Percentiles rank a stretch among this genome's conserved stretches.
Evolutionary conservation across 768 basidiomycete species (phyloP).

Genomic region (Lepiota brunneoincarnata): DNA sequence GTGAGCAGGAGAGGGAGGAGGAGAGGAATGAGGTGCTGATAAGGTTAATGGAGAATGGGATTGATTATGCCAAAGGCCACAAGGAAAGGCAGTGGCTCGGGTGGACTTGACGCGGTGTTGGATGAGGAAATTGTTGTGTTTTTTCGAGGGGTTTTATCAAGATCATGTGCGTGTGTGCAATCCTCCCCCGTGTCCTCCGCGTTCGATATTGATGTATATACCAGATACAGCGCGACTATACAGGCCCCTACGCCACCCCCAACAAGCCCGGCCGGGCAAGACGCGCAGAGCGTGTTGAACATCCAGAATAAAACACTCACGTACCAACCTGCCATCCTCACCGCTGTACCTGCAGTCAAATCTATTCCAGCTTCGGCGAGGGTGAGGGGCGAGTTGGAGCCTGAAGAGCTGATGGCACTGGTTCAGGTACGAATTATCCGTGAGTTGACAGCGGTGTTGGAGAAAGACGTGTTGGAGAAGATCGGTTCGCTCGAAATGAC

Average conservation of each 20-base stretch:
- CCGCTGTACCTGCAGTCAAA: constrained; percentile 44
- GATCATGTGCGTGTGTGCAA: constrained; percentile 54
- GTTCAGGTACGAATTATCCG: too few relatives aligned
- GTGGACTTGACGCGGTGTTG: too few relatives aligned
- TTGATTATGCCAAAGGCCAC: constrained; percentile 66
- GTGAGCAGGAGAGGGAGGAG: constrained; percentile 32
- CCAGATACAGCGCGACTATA: constrained; percentile 68
- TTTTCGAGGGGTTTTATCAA: too few relatives aligned
- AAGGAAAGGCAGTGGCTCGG: too few relatives aligned
- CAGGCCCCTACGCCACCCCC: constrained; percentile 84
- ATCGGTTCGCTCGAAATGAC: too few relatives aligned
- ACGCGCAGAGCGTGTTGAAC: constrained; percentile 61
- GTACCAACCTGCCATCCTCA: constrained; percentile 56
- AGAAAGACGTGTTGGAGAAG: too few relatives aligned
- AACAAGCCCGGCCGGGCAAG: constrained; percentile 56
- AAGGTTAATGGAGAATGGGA: constrained; percentile 57
- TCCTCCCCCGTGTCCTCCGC: background rate
- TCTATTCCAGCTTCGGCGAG: too few relatives aligned
- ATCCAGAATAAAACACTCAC: constrained; percentile 27
- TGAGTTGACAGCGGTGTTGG: too few relatives aligned
- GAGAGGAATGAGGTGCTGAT: constrained; percentile 39
- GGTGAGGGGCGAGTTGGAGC: too few relatives aligned
- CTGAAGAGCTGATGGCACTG: too few relatives aligned
- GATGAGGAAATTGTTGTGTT: too few relatives aligned
- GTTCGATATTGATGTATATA: constrained; percentile 8